Evolutionary conservation across 345 rosid genomes (phyloP).

Genomic region (Limnanthes douglasii): DNA sequence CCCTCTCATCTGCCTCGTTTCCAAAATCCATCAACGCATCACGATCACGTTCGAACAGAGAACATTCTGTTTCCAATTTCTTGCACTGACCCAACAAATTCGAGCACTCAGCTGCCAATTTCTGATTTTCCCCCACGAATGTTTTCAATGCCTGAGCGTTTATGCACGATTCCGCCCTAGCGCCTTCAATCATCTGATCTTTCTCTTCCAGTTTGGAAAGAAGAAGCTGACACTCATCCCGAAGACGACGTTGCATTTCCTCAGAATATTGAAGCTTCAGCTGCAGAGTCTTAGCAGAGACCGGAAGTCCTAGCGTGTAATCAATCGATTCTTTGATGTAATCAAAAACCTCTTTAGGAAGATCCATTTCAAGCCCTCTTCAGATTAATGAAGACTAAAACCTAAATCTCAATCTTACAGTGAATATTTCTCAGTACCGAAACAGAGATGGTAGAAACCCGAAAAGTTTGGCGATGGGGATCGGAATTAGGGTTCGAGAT

Average conservation of each 20-base stretch:
- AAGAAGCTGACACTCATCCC: conserved; percentile 22
- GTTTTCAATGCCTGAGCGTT: conserved; percentile 76
- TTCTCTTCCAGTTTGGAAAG: conserved; percentile 36
- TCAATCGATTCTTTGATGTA: conserved; percentile 55
- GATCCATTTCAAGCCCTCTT: no score
- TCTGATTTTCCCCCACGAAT: conserved; percentile 85
- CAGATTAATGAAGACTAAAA: no score
- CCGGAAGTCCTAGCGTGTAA: conserved; percentile 44
- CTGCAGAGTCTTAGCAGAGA: conserved; percentile 31
- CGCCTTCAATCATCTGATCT: conserved; percentile 36
- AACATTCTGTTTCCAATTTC: conserved; percentile 62
- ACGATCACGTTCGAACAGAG: conserved; percentile 57
- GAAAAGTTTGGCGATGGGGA: no score
- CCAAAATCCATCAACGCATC: conserved; percentile 90
- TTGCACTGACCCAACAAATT: conserved; percentile 58
- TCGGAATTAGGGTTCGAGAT: no score
- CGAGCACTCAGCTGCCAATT: conserved; percentile 57
- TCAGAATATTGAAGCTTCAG: conserved; percentile 37
- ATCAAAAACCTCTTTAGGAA: conserved; percentile 36
- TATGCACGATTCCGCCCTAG: conserved; percentile 64
- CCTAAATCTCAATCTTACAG: no score
- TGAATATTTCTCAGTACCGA: no score
- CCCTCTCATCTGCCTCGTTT: conserved; percentile 79
- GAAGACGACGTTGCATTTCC: conserved; percentile 42
- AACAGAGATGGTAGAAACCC: no score